These are phyloP conservation scores for Nemania sp. DNA, from an alignment of 2,329 filamentous ascomycete species.

Conservation along the genomic window DNA sequence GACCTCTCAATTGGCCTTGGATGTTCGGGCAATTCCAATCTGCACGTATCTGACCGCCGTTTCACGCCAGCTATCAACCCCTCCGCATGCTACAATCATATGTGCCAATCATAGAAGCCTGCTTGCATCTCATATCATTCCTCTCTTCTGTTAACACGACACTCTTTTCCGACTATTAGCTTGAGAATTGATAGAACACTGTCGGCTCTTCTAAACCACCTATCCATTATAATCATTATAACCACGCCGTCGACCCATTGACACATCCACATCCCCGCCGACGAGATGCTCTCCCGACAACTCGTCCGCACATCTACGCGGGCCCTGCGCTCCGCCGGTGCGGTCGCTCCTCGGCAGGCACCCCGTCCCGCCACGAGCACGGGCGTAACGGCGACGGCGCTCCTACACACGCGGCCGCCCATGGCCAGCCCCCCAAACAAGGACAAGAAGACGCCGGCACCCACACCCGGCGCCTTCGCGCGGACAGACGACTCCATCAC, in stretches of 20 bases:
- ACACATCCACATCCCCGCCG: too few relatives aligned
- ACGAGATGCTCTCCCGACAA: constrained; percentile 32
- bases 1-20: neutral
- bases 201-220: too few relatives aligned
- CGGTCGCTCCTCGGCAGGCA: constrained; percentile 29
- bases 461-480: constrained; percentile 67
- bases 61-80: too few relatives aligned
- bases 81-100: too few relatives aligned
- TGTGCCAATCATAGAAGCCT: too few relatives aligned
- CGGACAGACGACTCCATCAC: constrained; percentile 79
- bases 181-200: too few relatives aligned
- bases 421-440: constrained; percentile 35
- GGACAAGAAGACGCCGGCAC: constrained; percentile 34
- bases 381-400: constrained; percentile 11
- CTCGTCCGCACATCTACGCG: constrained; percentile 31
- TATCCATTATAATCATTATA: too few relatives aligned
- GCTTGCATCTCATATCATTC: too few relatives aligned
- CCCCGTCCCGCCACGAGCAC: constrained; percentile 20
- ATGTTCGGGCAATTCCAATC: too few relatives aligned
- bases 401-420: constrained; percentile 37
- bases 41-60: too few relatives aligned
- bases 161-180: too few relatives aligned
- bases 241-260: too few relatives aligned
- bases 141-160: neutral
- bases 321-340: constrained; percentile 29